A percentile compares a stretch with the other conserved stretches of the same genome.
These are phyloP conservation scores for Aspergillus tubingensis DNA, from an alignment of 2,329 filamentous ascomycete genomes.

Conservation along the genomic window DNA sequence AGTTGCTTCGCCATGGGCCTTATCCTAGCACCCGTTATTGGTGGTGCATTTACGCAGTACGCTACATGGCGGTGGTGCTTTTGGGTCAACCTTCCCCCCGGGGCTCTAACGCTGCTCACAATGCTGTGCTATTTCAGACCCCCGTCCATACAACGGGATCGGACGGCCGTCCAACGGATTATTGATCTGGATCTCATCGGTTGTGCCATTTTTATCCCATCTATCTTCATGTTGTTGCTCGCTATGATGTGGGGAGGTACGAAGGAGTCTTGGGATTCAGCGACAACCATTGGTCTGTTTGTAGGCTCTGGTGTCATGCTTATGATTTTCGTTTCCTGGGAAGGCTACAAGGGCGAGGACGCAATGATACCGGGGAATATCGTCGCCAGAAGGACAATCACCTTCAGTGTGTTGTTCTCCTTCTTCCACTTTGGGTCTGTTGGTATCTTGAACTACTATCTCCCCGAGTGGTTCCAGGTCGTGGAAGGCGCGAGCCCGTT, in stretches of 20 bases:
- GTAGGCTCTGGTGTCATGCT: not conserved
- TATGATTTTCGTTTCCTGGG: constrained; percentile 7
- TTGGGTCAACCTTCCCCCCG: not conserved
- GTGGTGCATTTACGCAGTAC: constrained; percentile 11
- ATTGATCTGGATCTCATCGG: not conserved
- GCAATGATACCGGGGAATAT: constrained; percentile 13
- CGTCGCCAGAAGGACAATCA: not conserved
- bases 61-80: not conserved
- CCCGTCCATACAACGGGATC: not conserved
- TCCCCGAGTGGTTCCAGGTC: not conserved
- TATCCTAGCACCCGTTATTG: constrained; percentile 12
- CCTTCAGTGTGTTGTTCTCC: not conserved
- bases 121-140: not conserved
- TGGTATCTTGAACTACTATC: not conserved
- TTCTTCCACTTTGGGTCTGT: not conserved
- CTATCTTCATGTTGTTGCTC: not conserved
- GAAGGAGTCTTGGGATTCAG: not conserved
- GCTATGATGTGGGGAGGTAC: not conserved
- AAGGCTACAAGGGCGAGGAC: constrained; percentile 2
- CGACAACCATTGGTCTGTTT: not conserved
- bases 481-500: not conserved
- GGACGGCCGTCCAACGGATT: not conserved
- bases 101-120: not conserved
- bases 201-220: not conserved
- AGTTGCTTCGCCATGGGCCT: constrained; percentile 9